These are phyloP conservation scores for Pyracantha coccinea DNA, from an alignment of 331 rosid genomes.

Conservation along the genomic window DNA sequence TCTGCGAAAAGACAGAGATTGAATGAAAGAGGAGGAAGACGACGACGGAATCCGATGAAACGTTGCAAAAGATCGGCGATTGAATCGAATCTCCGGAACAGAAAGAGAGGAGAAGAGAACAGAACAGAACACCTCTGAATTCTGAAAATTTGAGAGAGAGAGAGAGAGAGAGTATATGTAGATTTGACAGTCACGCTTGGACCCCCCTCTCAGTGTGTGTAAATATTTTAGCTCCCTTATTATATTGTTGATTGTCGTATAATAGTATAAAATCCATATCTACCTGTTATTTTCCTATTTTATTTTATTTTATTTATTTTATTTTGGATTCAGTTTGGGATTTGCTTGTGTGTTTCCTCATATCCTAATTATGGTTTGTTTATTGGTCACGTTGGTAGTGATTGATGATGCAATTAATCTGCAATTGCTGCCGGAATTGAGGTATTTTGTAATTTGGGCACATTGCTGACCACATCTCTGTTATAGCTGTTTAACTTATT, in stretches of 20 bases:
- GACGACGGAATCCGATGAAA: conserved; percentile 52
- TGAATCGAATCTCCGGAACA: conserved; percentile 47
- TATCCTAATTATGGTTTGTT: conserved; percentile 6
- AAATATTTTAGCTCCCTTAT: conserved; percentile 24
- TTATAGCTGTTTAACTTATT: fast-evolving
- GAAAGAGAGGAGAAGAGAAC: conserved; percentile 4
- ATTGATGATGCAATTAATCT: conserved; percentile 4
- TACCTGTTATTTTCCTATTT: conserved; percentile 24
- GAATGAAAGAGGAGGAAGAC: conserved; percentile 33
- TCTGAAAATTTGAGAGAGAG: conserved; percentile 22
- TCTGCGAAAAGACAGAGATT: conserved; percentile 45
- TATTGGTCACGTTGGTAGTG: conserved; percentile 20
- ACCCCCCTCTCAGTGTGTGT: conserved; percentile 27
- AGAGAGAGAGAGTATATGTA: conserved; percentile 44
- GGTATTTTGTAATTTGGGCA: neutral
- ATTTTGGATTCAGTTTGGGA: conserved; percentile 11
- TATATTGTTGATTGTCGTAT: conserved; percentile 1
- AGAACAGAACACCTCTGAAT: conserved; percentile 9
- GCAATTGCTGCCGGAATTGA: too few relatives aligned
- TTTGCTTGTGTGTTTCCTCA: conserved; percentile 21
- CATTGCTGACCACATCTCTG: neutral
- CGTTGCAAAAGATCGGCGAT: conserved; percentile 51
- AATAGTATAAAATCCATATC: conserved; percentile 8
- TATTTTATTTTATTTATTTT: neutral
- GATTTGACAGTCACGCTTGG: conserved; percentile 87